A percentile compares a stretch with the other conserved stretches of the same genome.
Conservation (phyloP, 2,329 filamentous ascomycete species). For the Epichloe scottii region DNA sequence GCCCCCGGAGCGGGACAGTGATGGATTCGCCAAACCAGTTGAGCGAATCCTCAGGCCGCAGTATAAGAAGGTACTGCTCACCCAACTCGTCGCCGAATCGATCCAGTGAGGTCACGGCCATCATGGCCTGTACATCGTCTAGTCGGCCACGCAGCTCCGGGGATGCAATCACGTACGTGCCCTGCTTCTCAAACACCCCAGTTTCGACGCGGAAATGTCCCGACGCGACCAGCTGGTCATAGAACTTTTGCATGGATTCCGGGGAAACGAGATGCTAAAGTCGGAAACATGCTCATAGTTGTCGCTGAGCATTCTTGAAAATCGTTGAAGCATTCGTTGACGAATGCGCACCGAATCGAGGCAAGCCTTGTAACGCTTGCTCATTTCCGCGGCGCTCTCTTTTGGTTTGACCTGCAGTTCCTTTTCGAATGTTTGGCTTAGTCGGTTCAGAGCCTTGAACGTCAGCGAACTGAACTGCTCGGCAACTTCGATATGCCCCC, state of each 20-base stretch:
- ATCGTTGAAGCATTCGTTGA: constrained; percentile 92
- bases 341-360: constrained; percentile 92
- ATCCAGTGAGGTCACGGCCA: constrained; percentile 54
- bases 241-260: constrained; percentile 60
- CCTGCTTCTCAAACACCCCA: constrained; percentile 56
- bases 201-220: constrained; percentile 82
- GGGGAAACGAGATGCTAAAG: constrained; percentile 69
- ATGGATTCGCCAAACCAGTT: constrained; percentile 73
- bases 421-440: constrained; percentile 83
- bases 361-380: constrained; percentile 91
- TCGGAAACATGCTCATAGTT: constrained; percentile 95
- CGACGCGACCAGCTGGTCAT: constrained; percentile 66
- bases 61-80: constrained; percentile 67
- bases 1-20: constrained; percentile 57
- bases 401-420: constrained; percentile 77
- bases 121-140: constrained; percentile 73
- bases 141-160: constrained; percentile 62
- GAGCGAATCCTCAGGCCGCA: constrained; percentile 68
- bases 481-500: constrained; percentile 93
- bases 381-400: constrained; percentile 78
- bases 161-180: constrained; percentile 75
- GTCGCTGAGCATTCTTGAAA: constrained; percentile 79
- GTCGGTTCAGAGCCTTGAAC: constrained; percentile 76
- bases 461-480: constrained; percentile 95
- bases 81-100: constrained; percentile 58